Base-by-base conservation (phyloP, 768 basidiomycete genomes). In the Mycena indigotica region DNA sequence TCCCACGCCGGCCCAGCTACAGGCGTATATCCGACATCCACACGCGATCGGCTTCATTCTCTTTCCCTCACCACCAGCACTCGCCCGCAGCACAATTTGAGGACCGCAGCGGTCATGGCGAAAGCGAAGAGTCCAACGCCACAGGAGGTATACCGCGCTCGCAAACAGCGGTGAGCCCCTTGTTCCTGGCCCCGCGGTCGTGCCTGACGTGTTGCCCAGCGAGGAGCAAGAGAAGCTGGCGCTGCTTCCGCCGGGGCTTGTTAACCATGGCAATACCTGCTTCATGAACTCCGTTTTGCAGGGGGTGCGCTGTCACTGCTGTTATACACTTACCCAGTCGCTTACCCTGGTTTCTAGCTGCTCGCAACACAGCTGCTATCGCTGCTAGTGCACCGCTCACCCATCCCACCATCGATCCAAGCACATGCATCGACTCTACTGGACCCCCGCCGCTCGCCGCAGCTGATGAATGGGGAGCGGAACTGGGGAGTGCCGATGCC, bases 221-320 rank as follows among this genome's bases (percentile, higher is more conserved):
- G 87, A 90, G 68, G 88, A 89, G 64, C 74, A 76, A 50, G 88
- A 88, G 67, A 76, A 71, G 66, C 70, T 73, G 5, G 85, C 86
- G 0, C 75, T 80, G 39, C 75, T 91, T 10, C 90, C 90, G 0
- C 88, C 90, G 3, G 90, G 90, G 5, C 77, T 93, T 23, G 67
- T 84, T 44, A 93, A 93, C 69, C 88, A 91, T 74, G 88, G 89
- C 40, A 92, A 92, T 70, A 96, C 94, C 0, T 98, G 95, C 73
- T 98, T 95, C 73, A 92, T 95, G 88, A 98, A 96, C 73, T 94
- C 93, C 28, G 92, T 94, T 28, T 76, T 98, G 26, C 95, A 98
- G 70, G 91, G 89, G 35, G 90, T 88, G 73, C 63, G 86, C n/a
- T 85, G 17, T 65, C 64, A 4, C 41, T 52, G 51, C 53, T 19